Evolutionary conservation across 2,329 filamentous ascomycete species (phyloP), one percentile per base, ranked within the genome.

Genomic region (Fonsecaea pedrosoi): DNA sequence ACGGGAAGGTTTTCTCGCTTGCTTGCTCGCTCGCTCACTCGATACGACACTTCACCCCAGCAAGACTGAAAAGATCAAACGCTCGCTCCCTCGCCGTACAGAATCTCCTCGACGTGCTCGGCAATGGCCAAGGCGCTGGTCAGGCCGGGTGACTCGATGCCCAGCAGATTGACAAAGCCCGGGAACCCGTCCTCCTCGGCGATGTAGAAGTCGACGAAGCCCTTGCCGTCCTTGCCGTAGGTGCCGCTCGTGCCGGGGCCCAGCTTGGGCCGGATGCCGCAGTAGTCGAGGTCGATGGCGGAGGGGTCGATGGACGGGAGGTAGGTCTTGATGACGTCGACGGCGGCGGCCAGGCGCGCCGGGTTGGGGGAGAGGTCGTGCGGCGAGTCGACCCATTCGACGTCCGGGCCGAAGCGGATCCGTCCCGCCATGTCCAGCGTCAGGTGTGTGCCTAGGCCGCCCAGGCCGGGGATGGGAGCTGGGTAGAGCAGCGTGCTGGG

Each of bases 101-200:
- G 70, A 59, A 89, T 75, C 1, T 73, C 76, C 71, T 86, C 80
- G 9, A 97, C 93, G 82, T 86, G 85, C 75, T 96, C 92, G 3
- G 85, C 94, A 78, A 97, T 94, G 1, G 93, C 93, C 80, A 98
- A 80, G 73, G 86, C 88, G 77, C 92, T 95, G 55, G 94, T 98
- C 77, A 98, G 80, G 4, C 94, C 94, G 0, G 94, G 94, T 78
- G 92, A 96, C 82, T 98, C 94, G 72, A 97, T 97, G 0, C 93
- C 94, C 73, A 98, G 76, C 71, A 98, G 77, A 81, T 97, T 97
- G 8, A 98, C 85, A 85, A 94, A 97, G 1, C 92, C 94, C 1
- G 86, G 80, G 73, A 87, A 93, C 0, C 91, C 93, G 1, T 92
- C 86, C 78, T 97, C 94, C 72, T 85, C 87, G 68, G 84, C 79